A percentile compares a stretch with the other conserved stretches of the same genome.
These are phyloP conservation scores for Taphrina wiesneri DNA, from an alignment of 1,139 yeast genomes.

Conservation along the genomic window DNA sequence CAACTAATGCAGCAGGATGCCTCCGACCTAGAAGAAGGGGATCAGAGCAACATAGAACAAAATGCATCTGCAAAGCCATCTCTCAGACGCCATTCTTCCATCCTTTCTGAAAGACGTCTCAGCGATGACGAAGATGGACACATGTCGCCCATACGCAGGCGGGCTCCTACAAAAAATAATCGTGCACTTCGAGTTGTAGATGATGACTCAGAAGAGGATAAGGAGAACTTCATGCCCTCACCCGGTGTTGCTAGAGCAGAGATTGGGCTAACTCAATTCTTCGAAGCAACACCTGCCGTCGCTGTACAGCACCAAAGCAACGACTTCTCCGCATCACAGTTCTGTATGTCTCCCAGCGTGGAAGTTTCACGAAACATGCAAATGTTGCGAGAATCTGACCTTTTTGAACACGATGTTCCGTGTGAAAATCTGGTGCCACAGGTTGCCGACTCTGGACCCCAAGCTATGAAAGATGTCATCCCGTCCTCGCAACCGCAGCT, in stretches of 20 bases:
- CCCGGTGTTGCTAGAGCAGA: background rate
- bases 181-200: constrained; percentile 7
- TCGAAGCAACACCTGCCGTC: constrained; percentile 10
- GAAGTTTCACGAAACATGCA: constrained; percentile 1
- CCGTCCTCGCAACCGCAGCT: constrained; percentile 5
- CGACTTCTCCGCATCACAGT: constrained; percentile 6
- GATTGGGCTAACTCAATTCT: constrained; percentile 23
- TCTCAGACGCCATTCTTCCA: background rate
- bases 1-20: background rate
- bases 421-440: background rate
- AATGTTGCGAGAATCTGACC: background rate
- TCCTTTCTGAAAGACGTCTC: constrained; percentile 11
- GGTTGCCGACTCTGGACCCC: background rate
- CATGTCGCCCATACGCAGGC: background rate
- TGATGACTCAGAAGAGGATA: constrained; percentile 30
- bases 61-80: background rate
- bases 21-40: background rate
- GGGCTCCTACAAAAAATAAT: background rate
- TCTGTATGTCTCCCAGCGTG: background rate
- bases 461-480: background rate
- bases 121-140: constrained; percentile 18
- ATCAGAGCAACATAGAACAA: background rate
- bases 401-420: background rate
- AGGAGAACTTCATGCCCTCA: constrained; percentile 18
- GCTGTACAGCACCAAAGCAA: background rate